Evolutionary conservation across 306 rosid species (phyloP).

Genomic region (Betula pendula): DNA sequence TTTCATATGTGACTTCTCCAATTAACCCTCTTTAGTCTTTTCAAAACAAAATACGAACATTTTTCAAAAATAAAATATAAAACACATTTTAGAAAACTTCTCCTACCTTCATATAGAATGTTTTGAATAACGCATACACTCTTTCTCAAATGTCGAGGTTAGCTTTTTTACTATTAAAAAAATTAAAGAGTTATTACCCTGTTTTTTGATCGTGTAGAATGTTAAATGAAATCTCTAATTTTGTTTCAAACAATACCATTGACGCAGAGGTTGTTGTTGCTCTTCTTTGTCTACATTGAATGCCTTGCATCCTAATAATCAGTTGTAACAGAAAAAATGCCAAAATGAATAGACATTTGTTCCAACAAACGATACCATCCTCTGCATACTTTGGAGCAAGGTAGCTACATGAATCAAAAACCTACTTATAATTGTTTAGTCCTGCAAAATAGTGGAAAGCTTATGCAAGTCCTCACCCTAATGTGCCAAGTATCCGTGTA

Average conservation of each 20-base stretch:
- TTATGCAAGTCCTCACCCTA: conserved; percentile 60
- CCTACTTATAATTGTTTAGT: not conserved
- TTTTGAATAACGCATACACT: too few relatives aligned
- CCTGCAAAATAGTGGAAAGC: not conserved
- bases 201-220: too few relatives aligned
- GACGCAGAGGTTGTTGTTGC: conserved; percentile 53
- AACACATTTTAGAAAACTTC: too few relatives aligned
- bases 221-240: not conserved
- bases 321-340: conserved; percentile 65
- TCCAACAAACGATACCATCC: conserved; percentile 60
- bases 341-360: conserved; percentile 75
- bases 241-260: conserved; percentile 53
- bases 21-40: too few relatives aligned
- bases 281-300: conserved; percentile 31
- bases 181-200: too few relatives aligned
- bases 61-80: too few relatives aligned
- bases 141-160: too few relatives aligned
- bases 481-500: conserved; percentile 80
- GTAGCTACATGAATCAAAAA: conserved; percentile 34
- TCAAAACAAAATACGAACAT: too few relatives aligned
- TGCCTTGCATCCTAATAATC: conserved; percentile 68
- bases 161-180: too few relatives aligned
- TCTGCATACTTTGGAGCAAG: too few relatives aligned
- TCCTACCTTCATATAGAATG: too few relatives aligned
- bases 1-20: too few relatives aligned